These are phyloP conservation scores for Eremochloa ophiuroides DNA, from an alignment of 176 grass and related monocot genomes.

Conservation along the genomic window DNA sequence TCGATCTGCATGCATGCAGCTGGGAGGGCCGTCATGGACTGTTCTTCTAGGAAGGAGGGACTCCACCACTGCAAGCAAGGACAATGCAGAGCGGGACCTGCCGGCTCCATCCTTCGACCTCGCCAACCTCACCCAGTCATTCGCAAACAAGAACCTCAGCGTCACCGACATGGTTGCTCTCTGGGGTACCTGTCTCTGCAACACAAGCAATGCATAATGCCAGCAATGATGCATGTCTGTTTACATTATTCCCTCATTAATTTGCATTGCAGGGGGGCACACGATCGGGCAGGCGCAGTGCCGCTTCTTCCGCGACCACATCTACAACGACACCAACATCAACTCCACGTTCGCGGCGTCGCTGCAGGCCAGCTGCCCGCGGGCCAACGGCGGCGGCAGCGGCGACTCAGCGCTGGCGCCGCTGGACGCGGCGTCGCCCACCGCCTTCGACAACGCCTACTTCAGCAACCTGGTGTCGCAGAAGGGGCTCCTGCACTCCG, in stretches of 20 bases:
- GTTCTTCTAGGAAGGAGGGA: conserved; percentile 53
- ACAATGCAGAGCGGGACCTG: conserved; percentile 17
- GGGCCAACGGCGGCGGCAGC: background rate
- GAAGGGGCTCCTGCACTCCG: conserved; percentile 54
- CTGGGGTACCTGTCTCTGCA: conserved; percentile 25
- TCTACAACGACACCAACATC: conserved; percentile 56
- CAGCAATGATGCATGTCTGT: no score
- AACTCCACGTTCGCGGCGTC: conserved; percentile 17
- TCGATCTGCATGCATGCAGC: background rate
- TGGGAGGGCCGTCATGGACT: conserved; percentile 49
- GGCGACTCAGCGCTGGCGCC: conserved; percentile 43
- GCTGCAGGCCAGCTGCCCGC: conserved; percentile 40
- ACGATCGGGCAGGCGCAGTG: conserved; percentile 64
- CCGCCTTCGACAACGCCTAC: conserved; percentile 7
- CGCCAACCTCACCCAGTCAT: background rate
- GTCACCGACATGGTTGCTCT: conserved; percentile 53
- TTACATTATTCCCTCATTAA: no score
- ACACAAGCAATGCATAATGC: no score
- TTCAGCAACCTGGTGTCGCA: conserved; percentile 39
- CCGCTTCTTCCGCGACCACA: conserved; percentile 40
- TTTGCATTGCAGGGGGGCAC: conserved; percentile 52
- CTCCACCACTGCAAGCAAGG: conserved; percentile 12
- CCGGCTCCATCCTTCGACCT: conserved; percentile 3
- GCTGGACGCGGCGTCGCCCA: conserved; percentile 42
- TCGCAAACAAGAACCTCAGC: conserved; percentile 21